Percentiles rank a stretch among this genome's conserved stretches.
Conservation (phyloP, 179 eudicot species). For the Sideroxylon spinosum region DNA sequence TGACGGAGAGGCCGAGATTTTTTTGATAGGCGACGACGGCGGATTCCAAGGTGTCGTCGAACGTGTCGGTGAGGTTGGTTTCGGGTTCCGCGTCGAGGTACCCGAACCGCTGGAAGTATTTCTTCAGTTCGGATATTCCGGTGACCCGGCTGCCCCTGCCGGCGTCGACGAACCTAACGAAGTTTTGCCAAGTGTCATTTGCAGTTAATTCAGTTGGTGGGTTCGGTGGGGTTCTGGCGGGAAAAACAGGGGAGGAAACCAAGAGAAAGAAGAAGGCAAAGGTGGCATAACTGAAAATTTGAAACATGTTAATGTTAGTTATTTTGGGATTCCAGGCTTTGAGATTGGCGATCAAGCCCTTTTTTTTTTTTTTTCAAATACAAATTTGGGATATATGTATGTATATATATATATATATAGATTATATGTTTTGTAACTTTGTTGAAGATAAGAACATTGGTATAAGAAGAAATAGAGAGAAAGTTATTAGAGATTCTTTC, state of each 20-base stretch:
- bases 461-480: not conserved
- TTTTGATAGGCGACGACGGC: constrained; percentile 57
- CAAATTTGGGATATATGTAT: not conserved
- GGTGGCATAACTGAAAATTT: constrained; percentile 21
- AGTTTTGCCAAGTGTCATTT: constrained; percentile 50
- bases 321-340: constrained; percentile 31
- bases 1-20: constrained; percentile 46
- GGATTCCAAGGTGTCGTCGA: constrained; percentile 46
- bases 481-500: not conserved
- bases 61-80: constrained; percentile 39
- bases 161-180: constrained; percentile 47
- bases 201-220: constrained; percentile 23
- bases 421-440: not conserved
- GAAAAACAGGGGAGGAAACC: constrained; percentile 23
- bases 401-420: not conserved
- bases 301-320: constrained; percentile 32
- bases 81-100: constrained; percentile 37
- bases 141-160: constrained; percentile 46
- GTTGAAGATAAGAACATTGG: not conserved
- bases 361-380: not conserved
- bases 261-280: constrained; percentile 12
- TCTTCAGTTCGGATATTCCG: constrained; percentile 66
- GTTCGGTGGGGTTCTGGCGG: constrained; percentile 40
- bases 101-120: constrained; percentile 74
- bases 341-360: not conserved